A percentile compares a stretch with the other conserved stretches of the same genome.
Evolutionary conservation across 768 basidiomycete genomes (phyloP).

Genomic region (Hygrophorus pudorinus): DNA sequence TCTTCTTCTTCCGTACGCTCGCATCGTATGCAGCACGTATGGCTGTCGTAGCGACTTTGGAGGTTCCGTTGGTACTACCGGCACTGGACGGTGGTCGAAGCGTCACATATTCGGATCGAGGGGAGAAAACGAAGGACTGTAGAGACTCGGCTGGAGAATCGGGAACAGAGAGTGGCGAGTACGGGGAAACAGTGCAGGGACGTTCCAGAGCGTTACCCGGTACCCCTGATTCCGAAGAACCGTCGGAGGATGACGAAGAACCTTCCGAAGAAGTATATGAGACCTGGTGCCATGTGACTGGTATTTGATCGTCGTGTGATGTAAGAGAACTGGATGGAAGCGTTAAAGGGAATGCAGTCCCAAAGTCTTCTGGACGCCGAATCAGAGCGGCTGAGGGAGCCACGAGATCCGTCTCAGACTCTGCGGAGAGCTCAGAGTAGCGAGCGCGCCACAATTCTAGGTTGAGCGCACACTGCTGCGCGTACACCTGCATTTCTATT

Average conservation of each 20-base stretch:
- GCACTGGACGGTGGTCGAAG: slow-evolving; percentile 4
- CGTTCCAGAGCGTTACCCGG: not conserved
- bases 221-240: slow-evolving; percentile 5
- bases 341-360: slow-evolving; percentile 25
- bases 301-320: not conserved
- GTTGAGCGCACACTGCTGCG: slow-evolving; percentile 59
- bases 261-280: slow-evolving; percentile 6
- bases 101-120: slow-evolving; percentile 13
- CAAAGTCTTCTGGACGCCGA: slow-evolving; percentile 40
- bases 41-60: not conserved
- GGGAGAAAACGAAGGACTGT: slow-evolving; percentile 13
- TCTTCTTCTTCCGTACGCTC: slow-evolving; percentile 6
- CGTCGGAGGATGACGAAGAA: slow-evolving; percentile 8
- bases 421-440: slow-evolving; percentile 26
- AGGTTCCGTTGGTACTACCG: not conserved
- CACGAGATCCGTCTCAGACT: not conserved
- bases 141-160: slow-evolving; percentile 11
- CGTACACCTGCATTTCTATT: slow-evolving; percentile 59
- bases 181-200: slow-evolving; percentile 1
- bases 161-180: slow-evolving; percentile 4
- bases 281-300: slow-evolving; percentile 6
- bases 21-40: slow-evolving; percentile 7
- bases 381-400: slow-evolving; percentile 21
- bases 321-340: slow-evolving; percentile 9
- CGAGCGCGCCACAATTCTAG: slow-evolving; percentile 59